Base-by-base conservation (phyloP, 495 filamentous ascomycete genomes). In the Penicillium subrubescens region DNA sequence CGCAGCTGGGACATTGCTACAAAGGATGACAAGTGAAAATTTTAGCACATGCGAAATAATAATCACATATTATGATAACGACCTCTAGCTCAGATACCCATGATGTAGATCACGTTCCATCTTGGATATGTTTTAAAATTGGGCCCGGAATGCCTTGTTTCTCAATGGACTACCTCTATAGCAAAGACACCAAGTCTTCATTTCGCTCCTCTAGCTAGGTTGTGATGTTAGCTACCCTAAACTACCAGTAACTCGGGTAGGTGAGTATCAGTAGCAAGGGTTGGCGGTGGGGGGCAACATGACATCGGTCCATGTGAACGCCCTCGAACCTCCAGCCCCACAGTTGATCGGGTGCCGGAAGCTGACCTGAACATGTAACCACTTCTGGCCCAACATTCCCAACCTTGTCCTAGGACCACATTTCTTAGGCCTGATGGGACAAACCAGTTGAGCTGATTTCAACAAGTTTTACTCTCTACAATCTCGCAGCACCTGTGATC, bases 1-100 rank as follows among this genome's bases (percentile, higher is more conserved):
- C 79, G 90, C 23, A 92, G 91, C 57, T 96, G 92, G 92, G 83
- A 84, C 58, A 69, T 91, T 46, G 23, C 61, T 23, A 25, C 68
- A 35, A 72, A 69, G 27, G 60, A 77, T 57, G 75, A 64, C 58
- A 25, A 48, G 23, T 33, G 25, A 52, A 7, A 31, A 2, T 5
- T 15, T 15, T 31, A 2, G 48, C 48, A 31, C 12, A 12, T 27
- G 23, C 25, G 12, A 31, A 14, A 52, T 31, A 29, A 31, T 15
- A 31, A 52, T 17, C 14, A 52, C 48, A 52, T 51, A 11, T 31
- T 31, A 31, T 29, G 48, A 52, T 52, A 52, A 52, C 6, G 12
- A n/a, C 25, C 27, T 52, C 14, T 17, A 12, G 44, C 44, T 6
- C 21, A 15, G 31, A 25, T 25, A 50, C 46, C 21, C 14, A 27